A percentile compares a stretch with the other conserved stretches of the same genome.
These are phyloP conservation scores for Trametes hirsuta DNA, from an alignment of 1,284 basidiomycete species.

Conservation along the genomic window DNA sequence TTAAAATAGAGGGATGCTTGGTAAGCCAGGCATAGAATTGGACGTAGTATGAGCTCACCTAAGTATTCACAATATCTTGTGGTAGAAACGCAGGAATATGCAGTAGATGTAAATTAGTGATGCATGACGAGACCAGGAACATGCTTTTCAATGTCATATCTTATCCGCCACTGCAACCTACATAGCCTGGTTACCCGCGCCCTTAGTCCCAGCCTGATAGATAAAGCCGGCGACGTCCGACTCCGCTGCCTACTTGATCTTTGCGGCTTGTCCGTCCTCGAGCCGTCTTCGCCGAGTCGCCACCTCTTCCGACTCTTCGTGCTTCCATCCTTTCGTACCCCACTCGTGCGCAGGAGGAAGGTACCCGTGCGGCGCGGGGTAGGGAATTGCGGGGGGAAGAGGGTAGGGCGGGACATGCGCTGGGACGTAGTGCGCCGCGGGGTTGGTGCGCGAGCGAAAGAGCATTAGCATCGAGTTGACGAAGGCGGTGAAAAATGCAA, in stretches of 20 bases:
- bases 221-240: neutral
- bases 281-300: constrained; percentile 64
- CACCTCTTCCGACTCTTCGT: constrained; percentile 33
- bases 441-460: constrained; percentile 62
- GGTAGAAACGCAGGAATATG: neutral
- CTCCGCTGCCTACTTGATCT: constrained; percentile 40
- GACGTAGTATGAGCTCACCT: neutral
- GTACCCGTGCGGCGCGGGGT: constrained; percentile 45
- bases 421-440: constrained; percentile 19
- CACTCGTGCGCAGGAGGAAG: constrained; percentile 47
- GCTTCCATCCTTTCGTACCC: constrained; percentile 36
- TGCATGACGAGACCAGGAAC: neutral
- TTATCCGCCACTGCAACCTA: neutral
- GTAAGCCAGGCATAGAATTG: no score
- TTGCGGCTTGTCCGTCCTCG: constrained; percentile 61
- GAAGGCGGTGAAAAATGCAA: constrained; percentile 81
- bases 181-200: no score
- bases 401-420: constrained; percentile 42
- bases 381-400: constrained; percentile 45
- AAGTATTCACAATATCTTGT: neutral
- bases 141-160: neutral
- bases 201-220: neutral
- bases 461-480: constrained; percentile 82
- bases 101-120: neutral
- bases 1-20: no score